Evolutionary conservation across 169 alveolate genomes (phyloP).

Genomic region (Perkinsus chesapeaki): DNA sequence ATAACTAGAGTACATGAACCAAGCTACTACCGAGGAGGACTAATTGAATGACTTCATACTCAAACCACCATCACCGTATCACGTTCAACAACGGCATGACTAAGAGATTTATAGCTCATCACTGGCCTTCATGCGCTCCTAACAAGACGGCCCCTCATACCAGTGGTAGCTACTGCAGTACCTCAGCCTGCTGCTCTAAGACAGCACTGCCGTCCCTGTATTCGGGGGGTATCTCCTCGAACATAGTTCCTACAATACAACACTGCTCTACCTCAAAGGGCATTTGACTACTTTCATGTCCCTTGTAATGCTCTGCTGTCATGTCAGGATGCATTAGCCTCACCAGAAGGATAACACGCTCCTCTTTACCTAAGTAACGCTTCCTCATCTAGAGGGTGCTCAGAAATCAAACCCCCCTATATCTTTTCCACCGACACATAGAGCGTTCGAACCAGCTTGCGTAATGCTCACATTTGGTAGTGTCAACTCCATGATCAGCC

Average conservation of each 20-base stretch:
- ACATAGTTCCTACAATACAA: not conserved
- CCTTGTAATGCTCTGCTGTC: not conserved
- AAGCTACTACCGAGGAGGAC: no score
- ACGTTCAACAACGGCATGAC: no score
- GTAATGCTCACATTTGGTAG: constrained; percentile 20
- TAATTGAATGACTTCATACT: no score
- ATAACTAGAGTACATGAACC: no score
- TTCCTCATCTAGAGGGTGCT: no score
- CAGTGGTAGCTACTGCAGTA: not conserved
- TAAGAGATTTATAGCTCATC: no score
- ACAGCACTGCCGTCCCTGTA: not conserved
- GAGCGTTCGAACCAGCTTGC: no score
- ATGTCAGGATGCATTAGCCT: not conserved
- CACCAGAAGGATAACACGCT: not conserved
- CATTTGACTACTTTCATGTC: not conserved
- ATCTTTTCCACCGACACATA: no score
- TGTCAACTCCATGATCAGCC: constrained; percentile 26
- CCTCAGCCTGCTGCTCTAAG: not conserved
- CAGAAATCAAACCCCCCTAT: no score
- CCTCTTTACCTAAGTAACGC: not conserved
- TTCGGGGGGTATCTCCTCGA: not conserved
- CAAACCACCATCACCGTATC: no score
- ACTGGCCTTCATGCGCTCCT: no score
- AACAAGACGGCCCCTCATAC: not conserved
- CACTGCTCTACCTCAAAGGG: not conserved